A percentile compares a stretch with the other conserved stretches of the same genome.
phyloP scores from a whole-genome alignment of 1,284 basidiomycete genomes.

The Irpex rosettiformis region DNA sequence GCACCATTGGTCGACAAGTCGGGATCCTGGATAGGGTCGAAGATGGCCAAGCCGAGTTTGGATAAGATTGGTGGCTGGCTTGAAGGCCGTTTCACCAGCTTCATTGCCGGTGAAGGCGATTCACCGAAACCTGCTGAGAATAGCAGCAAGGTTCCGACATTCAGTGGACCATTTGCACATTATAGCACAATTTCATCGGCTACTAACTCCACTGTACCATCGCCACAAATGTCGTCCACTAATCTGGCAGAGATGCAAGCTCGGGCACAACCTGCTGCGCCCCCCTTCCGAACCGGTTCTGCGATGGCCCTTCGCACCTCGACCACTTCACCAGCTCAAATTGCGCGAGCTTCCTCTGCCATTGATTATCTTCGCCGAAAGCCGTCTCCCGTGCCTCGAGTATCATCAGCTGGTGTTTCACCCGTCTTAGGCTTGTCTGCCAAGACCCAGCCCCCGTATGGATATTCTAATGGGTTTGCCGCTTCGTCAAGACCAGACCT shows the following conservation, averaged over 20 bases:
- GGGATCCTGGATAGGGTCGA: constrained; percentile 79
- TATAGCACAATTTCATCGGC: constrained; percentile 92
- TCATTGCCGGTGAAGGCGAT: constrained; percentile 87
- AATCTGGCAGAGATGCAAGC: constrained; percentile 39
- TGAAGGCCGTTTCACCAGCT: constrained; percentile 92
- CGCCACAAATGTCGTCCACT: constrained; percentile 59
- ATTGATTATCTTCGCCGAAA: constrained; percentile 64
- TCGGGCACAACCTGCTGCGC: constrained; percentile 29
- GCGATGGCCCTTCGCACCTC: constrained; percentile 49
- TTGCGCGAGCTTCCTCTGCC: constrained; percentile 73
- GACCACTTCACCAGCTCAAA: constrained; percentile 42
- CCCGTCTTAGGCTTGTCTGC: constrained; percentile 42
- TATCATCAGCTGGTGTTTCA: constrained; percentile 51
- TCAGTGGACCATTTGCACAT: constrained; percentile 87
- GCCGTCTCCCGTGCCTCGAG: constrained; percentile 47
- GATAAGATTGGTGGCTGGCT: constrained; percentile 93
- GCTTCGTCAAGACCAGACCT: not conserved
- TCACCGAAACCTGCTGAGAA: constrained; percentile 41
- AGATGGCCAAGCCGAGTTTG: constrained; percentile 83
- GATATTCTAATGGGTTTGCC: constrained; percentile 17
- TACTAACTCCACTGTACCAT: constrained; percentile 66
- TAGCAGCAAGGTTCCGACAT: constrained; percentile 39
- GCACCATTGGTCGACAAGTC: constrained; percentile 70
- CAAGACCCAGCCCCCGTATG: constrained; percentile 30
- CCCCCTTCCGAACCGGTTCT: constrained; percentile 55